A percentile compares a stretch with the other conserved stretches of the same genome.
Evolutionary conservation across 257 asterid species (phyloP).

Genomic region (Fraxinus pennsylvanica): DNA sequence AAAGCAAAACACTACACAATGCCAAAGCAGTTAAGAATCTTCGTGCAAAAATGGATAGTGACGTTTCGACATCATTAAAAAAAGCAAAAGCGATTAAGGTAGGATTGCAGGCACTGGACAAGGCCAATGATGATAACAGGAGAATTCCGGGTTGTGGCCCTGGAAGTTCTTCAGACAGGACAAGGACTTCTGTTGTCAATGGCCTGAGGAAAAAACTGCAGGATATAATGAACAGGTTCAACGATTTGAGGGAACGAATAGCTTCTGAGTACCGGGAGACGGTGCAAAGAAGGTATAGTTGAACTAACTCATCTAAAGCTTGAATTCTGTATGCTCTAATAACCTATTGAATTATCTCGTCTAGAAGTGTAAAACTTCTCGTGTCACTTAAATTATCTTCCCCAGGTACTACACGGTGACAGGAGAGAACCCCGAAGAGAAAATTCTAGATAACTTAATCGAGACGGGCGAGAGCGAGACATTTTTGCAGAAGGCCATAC

Average conservation of each 20-base stretch:
- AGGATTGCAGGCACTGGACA: constrained; percentile 10
- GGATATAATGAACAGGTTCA: constrained; percentile 16
- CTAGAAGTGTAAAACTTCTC: background rate
- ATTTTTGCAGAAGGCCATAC: constrained; percentile 22
- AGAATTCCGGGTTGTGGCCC: constrained; percentile 22
- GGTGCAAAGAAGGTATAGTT: constrained; percentile 8
- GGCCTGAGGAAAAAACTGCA: constrained; percentile 20
- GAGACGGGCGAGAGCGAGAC: constrained; percentile 22
- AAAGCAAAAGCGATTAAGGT: constrained; percentile 17
- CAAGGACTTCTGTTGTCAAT: constrained; percentile 20
- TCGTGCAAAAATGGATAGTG: constrained; percentile 42
- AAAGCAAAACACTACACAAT: constrained; percentile 50
- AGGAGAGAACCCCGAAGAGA: constrained; percentile 16
- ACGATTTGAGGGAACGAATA: constrained; percentile 9
- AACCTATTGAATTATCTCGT: background rate
- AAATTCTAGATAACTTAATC: background rate
- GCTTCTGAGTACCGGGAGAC: constrained; percentile 17
- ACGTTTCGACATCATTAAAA: constrained; percentile 21
- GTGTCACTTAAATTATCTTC: background rate
- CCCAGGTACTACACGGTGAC: constrained; percentile 16
- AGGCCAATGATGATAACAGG: constrained; percentile 12
- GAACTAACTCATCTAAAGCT: background rate
- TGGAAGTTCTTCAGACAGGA: constrained; percentile 21
- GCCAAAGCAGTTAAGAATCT: constrained; percentile 41
- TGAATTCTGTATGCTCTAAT: no score